A percentile compares a stretch with the other conserved stretches of the same genome.
These are phyloP conservation scores for Naegleria lovaniensis DNA, from an alignment of 208 protist species.

Conservation along the genomic window DNA sequence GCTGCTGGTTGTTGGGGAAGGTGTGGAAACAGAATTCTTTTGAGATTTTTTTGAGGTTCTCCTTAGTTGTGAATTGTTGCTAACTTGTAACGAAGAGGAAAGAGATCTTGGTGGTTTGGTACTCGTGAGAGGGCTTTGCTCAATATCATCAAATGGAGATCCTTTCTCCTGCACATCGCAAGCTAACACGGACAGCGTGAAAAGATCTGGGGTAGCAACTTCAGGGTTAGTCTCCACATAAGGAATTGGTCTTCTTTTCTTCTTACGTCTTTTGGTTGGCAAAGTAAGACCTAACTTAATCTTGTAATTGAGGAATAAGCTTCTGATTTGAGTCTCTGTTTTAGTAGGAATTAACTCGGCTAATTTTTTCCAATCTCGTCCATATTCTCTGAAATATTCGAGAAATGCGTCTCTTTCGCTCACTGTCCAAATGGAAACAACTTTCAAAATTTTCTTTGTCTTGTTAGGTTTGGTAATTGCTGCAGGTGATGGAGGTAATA, in stretches of 20 bases:
- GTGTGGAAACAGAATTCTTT: background rate
- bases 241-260: background rate
- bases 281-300: slow-evolving; percentile 19
- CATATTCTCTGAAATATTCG: slow-evolving; percentile 28
- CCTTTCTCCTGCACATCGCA: background rate
- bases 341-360: slow-evolving; percentile 39
- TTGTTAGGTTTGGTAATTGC: background rate
- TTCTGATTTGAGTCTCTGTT: slow-evolving; percentile 40
- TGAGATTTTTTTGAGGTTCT: background rate
- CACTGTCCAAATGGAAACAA: slow-evolving; percentile 33
- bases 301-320: slow-evolving; percentile 45
- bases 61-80: background rate
- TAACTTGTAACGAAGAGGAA: background rate
- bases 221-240: background rate
- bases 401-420: slow-evolving; percentile 39
- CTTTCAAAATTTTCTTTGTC: background rate
- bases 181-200: background rate
- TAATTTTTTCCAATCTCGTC: slow-evolving; percentile 36
- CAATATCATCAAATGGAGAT: background rate
- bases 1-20: background rate
- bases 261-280: background rate
- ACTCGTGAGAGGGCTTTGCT: background rate
- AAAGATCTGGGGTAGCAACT: background rate
- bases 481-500: background rate
- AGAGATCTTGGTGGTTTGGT: background rate